Evolutionary conservation across 495 filamentous ascomycete species (phyloP).

Genomic region (Trichoderma virens): DNA sequence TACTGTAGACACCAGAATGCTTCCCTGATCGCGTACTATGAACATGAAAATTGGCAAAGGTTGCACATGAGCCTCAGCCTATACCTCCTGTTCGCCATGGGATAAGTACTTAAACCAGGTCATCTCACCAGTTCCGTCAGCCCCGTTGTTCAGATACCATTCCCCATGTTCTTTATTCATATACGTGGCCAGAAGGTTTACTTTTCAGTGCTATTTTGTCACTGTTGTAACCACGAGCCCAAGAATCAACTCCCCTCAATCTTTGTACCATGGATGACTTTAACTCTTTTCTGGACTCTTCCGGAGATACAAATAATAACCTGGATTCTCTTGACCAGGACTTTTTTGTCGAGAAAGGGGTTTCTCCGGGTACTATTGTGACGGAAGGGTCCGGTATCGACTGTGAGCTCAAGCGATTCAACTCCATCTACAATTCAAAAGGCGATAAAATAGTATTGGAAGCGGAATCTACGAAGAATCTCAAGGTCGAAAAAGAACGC

Average conservation of each 20-base stretch:
- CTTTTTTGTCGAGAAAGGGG: neutral
- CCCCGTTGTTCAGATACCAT: neutral
- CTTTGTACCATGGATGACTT: neutral
- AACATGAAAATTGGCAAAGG: too few relatives aligned
- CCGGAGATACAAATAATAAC: neutral
- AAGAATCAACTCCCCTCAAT: too few relatives aligned
- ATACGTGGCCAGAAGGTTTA: too few relatives aligned
- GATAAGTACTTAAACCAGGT: neutral
- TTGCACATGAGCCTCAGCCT: neutral
- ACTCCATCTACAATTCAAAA: constrained; percentile 15
- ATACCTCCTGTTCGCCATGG: neutral
- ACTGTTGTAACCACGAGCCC: too few relatives aligned
- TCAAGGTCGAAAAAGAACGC: neutral
- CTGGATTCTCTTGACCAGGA: neutral
- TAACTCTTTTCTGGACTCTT: neutral
- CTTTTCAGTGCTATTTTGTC: too few relatives aligned
- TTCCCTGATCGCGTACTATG: neutral
- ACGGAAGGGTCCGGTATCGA: constrained; percentile 11
- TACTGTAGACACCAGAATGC: too few relatives aligned
- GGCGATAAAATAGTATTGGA: constrained; percentile 10
- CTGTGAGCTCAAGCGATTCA: constrained; percentile 15
- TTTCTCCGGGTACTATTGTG: neutral
- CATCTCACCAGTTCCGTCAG: neutral
- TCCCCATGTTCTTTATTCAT: neutral
- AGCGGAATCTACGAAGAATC: neutral